These are phyloP conservation scores for Amanita exitialis DNA, from an alignment of 768 basidiomycete genomes.

Conservation along the genomic window DNA sequence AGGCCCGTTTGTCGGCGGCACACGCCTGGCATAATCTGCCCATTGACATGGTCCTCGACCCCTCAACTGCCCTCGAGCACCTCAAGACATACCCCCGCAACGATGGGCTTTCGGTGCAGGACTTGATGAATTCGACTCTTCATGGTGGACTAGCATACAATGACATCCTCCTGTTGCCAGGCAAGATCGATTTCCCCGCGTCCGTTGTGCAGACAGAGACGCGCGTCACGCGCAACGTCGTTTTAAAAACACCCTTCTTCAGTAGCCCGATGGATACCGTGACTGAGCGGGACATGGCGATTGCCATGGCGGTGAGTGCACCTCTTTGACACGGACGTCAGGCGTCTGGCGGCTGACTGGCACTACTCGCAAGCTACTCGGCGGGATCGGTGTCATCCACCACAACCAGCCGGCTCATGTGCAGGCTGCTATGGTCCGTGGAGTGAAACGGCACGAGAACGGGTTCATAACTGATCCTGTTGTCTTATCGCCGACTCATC, in stretches of 20 bases:
- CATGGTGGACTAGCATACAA: constrained; percentile 97
- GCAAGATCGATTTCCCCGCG: constrained; percentile 91
- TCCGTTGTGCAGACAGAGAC: constrained; percentile 74
- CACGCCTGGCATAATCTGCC: constrained; percentile 4
- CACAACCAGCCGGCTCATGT: constrained; percentile 81
- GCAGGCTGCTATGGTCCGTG: constrained; percentile 95
- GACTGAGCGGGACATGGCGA: constrained; percentile 91
- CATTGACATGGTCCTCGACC: constrained; percentile 34
- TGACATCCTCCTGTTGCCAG: constrained; percentile 90
- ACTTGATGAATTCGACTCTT: constrained; percentile 80
- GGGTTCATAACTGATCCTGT: constrained; percentile 97
- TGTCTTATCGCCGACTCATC: constrained; percentile 68
- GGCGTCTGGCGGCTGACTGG: neutral
- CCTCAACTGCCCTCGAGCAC: constrained; percentile 63
- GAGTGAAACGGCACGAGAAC: constrained; percentile 97
- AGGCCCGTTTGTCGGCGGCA: neutral
- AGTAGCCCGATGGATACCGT: constrained; percentile 99
- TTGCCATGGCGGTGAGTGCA: constrained; percentile 74
- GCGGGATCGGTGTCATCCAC: constrained; percentile 97
- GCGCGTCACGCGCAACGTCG: constrained; percentile 82
- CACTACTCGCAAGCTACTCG: constrained; percentile 49
- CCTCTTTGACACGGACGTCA: constrained; percentile 7
- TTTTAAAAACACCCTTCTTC: constrained; percentile 91
- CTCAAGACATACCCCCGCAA: constrained; percentile 57
- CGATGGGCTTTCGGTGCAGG: constrained; percentile 78